Conservation (phyloP, 345 rosid species). For the Gossypium raimondii region DNA sequence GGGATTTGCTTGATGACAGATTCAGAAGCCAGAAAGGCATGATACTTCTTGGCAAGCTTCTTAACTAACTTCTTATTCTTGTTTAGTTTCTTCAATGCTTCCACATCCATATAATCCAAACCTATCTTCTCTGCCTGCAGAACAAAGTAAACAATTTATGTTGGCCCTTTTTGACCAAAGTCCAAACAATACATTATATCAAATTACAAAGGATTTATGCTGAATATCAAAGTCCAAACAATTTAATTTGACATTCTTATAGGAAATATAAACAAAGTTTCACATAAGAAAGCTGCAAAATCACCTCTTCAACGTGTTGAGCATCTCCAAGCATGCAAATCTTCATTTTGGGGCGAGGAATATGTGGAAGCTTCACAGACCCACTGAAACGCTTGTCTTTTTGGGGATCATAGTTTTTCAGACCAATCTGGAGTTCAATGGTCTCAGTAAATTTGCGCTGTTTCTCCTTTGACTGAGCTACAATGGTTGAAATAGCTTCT, state of each 20-base stretch:
- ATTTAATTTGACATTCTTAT: too few species aligned
- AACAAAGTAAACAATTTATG: not conserved
- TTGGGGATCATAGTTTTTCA: constrained; percentile 92
- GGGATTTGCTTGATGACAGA: constrained; percentile 84
- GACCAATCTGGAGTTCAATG: constrained; percentile 93
- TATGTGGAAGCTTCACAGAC: constrained; percentile 82
- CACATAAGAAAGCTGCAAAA: not conserved
- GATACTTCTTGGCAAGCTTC: constrained; percentile 76
- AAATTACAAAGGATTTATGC: too few species aligned
- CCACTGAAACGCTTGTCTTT: constrained; percentile 96
- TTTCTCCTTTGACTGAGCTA: constrained; percentile 50
- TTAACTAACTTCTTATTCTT: constrained; percentile 80
- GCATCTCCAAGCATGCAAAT: constrained; percentile 99
- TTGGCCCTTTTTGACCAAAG: too few species aligned
- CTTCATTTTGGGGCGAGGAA: constrained; percentile 91
- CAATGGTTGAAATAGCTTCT: constrained; percentile 65
- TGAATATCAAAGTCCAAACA: too few species aligned
- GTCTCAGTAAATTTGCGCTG: constrained; percentile 80
- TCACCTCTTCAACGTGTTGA: constrained; percentile 88
- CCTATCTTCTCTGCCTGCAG: constrained; percentile 68
- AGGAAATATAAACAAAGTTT: not conserved
- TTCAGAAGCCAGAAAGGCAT: constrained; percentile 76
- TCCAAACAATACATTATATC: too few species aligned
- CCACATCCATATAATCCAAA: constrained; percentile 67
- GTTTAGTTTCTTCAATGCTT: constrained; percentile 67